Evolutionary conservation across 1,284 basidiomycete species (phyloP), one percentile per base, ranked within the genome.

Genomic region (Ganoderma leucocontextum): DNA sequence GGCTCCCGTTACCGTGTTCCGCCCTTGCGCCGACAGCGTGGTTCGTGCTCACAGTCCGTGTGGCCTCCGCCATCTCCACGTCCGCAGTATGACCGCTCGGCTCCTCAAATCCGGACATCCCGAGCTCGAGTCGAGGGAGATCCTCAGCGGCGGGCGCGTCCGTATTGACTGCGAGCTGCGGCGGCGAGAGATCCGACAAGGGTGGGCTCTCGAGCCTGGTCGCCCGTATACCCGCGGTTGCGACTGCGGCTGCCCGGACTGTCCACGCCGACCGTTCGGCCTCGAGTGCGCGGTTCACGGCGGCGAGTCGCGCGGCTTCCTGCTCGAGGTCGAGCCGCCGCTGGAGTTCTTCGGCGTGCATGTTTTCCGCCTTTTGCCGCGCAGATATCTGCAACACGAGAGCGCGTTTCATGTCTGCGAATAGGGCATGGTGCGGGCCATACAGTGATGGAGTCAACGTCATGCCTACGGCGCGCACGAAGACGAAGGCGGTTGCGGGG

Each of bases 391-490:
- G 77, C 41, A 75, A 67, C 19, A 66, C 64, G 42, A 82, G 73
- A 42, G 80, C 76, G 67, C 72, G 78, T 55, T 74, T 80, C 82
- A 82, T 83, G 67, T 75, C 81, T 79, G 44, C n/a, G 58, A 33
- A 36, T n/a, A 8, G 35, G 35, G 55, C 17, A n/a, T 10, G 35
- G 19, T 57, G 7, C 52, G 5, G 25, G 29, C 1, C 15, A 19
- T 22, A 33, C 29, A 33, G n/a, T 19, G 19, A n/a, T n/a, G 35
- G 4, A 19, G 29, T 9, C 6, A 36, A 33, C 35, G n/a, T 42
- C 5, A 19, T 35, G 42, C 29, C n/a, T 17, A 29, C 4, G 25
- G 42, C 29, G 29, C 4, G 41, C 10, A 35, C 19, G 42, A 39
- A 57, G 17, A 35, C 47, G 64, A 22, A 47, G 44, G 44, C n/a